These are phyloP conservation scores for Spirogloea muscicola DNA, from an alignment of 139 green algal species.

Conservation along the genomic window DNA sequence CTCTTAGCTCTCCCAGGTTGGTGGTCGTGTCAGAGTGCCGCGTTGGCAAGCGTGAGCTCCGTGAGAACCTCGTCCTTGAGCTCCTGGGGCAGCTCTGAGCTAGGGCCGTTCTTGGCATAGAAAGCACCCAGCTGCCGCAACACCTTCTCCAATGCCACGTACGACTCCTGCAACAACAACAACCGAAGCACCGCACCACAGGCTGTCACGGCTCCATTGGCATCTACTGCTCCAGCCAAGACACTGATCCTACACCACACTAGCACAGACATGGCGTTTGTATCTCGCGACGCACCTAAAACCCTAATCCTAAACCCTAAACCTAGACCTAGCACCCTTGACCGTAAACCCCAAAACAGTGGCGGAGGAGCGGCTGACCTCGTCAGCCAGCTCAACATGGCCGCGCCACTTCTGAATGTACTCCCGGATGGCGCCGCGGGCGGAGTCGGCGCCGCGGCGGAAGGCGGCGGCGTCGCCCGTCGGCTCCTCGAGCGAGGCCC, in stretches of 20 bases:
- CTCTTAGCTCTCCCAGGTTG: too few relatives aligned
- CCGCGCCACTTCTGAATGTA: constrained; percentile 25
- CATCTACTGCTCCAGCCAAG: too few relatives aligned
- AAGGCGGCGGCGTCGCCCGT: neutral
- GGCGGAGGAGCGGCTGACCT: constrained; percentile 6
- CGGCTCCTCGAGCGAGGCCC: constrained; percentile 19
- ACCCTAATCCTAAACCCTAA: too few relatives aligned
- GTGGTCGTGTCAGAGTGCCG: constrained; percentile 7
- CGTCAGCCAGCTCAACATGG: neutral
- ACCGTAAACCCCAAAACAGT: neutral
- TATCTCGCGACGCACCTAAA: too few relatives aligned
- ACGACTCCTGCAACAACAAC: constrained; percentile 15
- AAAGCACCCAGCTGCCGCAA: constrained; percentile 6
- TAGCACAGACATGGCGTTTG: too few relatives aligned
- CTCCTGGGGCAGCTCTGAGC: constrained; percentile 10
- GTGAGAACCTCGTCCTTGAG: constrained; percentile 2
- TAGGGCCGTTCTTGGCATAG: constrained; percentile 24
- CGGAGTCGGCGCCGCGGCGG: constrained; percentile 11
- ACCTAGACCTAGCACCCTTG: too few relatives aligned
- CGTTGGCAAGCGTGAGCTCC: neutral
- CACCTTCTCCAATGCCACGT: neutral
- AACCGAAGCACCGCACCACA: too few relatives aligned
- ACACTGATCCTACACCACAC: too few relatives aligned
- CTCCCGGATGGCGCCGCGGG: constrained; percentile 22
- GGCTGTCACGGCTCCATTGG: too few relatives aligned